A percentile compares a stretch with the other conserved stretches of the same genome.
These are phyloP conservation scores for Mycena belliarum DNA, from an alignment of 768 basidiomycete genomes.

Conservation along the genomic window DNA sequence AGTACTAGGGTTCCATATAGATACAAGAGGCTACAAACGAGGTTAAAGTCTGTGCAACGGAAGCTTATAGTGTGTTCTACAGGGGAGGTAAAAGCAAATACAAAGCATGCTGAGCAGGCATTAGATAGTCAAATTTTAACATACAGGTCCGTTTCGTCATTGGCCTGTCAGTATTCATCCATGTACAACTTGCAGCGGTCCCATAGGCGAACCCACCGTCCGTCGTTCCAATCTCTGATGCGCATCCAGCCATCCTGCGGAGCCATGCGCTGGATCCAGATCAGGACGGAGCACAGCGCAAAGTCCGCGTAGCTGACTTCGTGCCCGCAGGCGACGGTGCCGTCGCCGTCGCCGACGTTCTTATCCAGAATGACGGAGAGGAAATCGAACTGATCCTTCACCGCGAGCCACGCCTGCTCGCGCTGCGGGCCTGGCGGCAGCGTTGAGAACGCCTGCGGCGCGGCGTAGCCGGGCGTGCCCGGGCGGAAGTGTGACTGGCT, in stretches of 20 bases:
- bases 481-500: conserved; percentile 55
- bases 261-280: conserved; percentile 75
- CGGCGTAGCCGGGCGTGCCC: conserved; percentile 1
- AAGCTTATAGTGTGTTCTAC: no score
- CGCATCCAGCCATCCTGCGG: conserved; percentile 74
- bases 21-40: no score
- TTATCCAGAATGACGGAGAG: conserved; percentile 68
- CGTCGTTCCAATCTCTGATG: conserved; percentile 69
- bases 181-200: conserved; percentile 65
- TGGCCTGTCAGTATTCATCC: conserved; percentile 52
- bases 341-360: conserved; percentile 63
- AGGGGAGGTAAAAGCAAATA: no score
- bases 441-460: conserved; percentile 7
- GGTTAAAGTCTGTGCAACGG: no score
- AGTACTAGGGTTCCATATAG: no score
- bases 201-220: conserved; percentile 65
- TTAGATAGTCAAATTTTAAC: no score
- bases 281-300: conserved; percentile 66
- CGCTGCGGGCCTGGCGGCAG: conserved; percentile 42
- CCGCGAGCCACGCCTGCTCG: conserved; percentile 65
- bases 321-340: conserved; percentile 62
- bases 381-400: conserved; percentile 67
- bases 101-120: no score
- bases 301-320: conserved; percentile 76
- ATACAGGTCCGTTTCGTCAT: no score